Evolutionary conservation across 805 yeast genomes (phyloP).

Genomic region (Tetrapisispora pingtungensis): DNA sequence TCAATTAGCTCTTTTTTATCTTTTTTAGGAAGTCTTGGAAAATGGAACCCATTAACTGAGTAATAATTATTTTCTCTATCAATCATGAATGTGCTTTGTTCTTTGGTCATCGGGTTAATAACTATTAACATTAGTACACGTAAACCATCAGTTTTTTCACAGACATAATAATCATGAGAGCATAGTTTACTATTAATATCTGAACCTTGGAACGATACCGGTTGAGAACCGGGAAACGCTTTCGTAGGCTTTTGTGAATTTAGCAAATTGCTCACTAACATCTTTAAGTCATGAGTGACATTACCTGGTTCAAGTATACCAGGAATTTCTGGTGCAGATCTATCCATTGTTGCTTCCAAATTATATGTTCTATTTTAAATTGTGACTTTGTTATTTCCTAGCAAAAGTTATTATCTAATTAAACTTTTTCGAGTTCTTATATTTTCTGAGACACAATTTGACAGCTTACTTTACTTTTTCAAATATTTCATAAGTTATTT

Average conservation of each 20-base stretch:
- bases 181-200: constrained; percentile 57
- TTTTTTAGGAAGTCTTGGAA: constrained; percentile 45
- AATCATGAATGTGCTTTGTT: constrained; percentile 82
- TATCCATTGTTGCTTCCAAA: constrained; percentile 14
- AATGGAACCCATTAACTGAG: constrained; percentile 72
- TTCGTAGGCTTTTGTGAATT: constrained; percentile 40
- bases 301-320: constrained; percentile 70
- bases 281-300: constrained; percentile 56
- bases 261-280: constrained; percentile 55
- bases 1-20: constrained; percentile 26
- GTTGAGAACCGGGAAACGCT: constrained; percentile 87
- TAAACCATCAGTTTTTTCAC: constrained; percentile 93
- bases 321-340: constrained; percentile 74
- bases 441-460: no score
- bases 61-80: constrained; percentile 84
- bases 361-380: no score
- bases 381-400: no score
- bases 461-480: no score
- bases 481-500: no score
- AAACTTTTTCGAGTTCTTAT: no score
- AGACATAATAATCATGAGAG: constrained; percentile 77
- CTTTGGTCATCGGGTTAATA: constrained; percentile 54
- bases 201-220: constrained; percentile 73
- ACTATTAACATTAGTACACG: constrained; percentile 68
- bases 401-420: no score